Evolutionary conservation across 306 rosid species (phyloP).

Genomic region (Dicorynia guianensis): DNA sequence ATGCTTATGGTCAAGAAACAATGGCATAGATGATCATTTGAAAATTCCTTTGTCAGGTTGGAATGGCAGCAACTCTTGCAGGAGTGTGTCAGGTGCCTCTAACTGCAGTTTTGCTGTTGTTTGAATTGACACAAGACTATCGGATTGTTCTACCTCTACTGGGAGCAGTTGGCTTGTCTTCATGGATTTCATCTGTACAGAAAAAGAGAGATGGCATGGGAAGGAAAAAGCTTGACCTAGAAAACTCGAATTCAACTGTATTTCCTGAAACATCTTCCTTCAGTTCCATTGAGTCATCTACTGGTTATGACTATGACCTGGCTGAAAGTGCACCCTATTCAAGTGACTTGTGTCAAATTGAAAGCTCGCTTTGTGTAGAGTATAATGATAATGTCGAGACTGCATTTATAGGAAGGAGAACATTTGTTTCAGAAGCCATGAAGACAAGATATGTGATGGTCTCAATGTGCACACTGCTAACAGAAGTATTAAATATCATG

Average conservation of each 20-base stretch:
- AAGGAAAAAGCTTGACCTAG: slow-evolving; percentile 42
- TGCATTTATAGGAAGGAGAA: slow-evolving; percentile 52
- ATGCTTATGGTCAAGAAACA: slow-evolving; percentile 15
- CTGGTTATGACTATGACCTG: slow-evolving; percentile 39
- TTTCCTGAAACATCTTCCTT: slow-evolving; percentile 47
- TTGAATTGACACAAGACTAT: slow-evolving; percentile 96
- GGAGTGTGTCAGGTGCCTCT: slow-evolving; percentile 99
- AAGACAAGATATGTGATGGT: slow-evolving; percentile 77
- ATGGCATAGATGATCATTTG: slow-evolving; percentile 36
- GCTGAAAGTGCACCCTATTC: slow-evolving; percentile 46
- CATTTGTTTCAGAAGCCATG: slow-evolving; percentile 89
- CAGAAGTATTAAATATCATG: slow-evolving; percentile 82
- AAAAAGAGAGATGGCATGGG: slow-evolving; percentile 58
- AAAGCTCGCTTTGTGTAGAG: slow-evolving; percentile 73
- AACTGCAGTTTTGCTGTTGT: slow-evolving; percentile 87
- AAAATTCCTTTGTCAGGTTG: slow-evolving; percentile 76
- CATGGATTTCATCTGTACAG: slow-evolving; percentile 88
- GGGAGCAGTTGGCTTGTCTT: slow-evolving; percentile 95
- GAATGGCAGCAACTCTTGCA: slow-evolving; percentile 98
- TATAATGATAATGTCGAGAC: slow-evolving; percentile 56
- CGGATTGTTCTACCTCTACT: slow-evolving; percentile 90
- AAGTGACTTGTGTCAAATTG: slow-evolving; percentile 69
- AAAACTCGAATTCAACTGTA: slow-evolving; percentile 40
- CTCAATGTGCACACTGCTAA: slow-evolving; percentile 66
- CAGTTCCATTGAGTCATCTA: slow-evolving; percentile 50